Evolutionary conservation across 805 yeast genomes (phyloP).

Genomic region (Wickerhamiella shivajii): DNA sequence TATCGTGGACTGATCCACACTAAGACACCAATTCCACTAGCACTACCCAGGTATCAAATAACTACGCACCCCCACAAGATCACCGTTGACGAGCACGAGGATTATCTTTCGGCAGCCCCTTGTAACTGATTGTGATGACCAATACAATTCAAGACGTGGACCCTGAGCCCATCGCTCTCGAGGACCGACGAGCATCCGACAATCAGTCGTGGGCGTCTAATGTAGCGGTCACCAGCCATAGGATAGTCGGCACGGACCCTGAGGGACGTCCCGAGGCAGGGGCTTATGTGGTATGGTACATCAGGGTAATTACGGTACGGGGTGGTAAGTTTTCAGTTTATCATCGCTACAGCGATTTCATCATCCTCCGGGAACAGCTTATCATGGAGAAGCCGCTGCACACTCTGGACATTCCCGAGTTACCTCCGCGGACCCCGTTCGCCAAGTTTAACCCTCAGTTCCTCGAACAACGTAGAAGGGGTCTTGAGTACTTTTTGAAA

Average conservation of each 20-base stretch:
- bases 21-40: no score
- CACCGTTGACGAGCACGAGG: no score
- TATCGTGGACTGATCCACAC: no score
- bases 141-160: not conserved
- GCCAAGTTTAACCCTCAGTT: slow-evolving; percentile 24
- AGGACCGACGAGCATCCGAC: slow-evolving; percentile 14
- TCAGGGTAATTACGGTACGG: slow-evolving; percentile 25
- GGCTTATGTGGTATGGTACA: slow-evolving; percentile 32
- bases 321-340: slow-evolving; percentile 31
- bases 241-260: slow-evolving; percentile 31
- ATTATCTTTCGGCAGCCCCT: no score
- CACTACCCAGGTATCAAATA: no score
- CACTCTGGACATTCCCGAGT: slow-evolving; percentile 28
- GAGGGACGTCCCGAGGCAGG: slow-evolving; percentile 21
- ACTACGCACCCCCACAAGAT: no score
- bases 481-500: slow-evolving; percentile 32
- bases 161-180: slow-evolving; percentile 17
- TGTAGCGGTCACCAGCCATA: slow-evolving; percentile 28
- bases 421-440: slow-evolving; percentile 33
- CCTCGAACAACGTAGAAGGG: slow-evolving; percentile 27
- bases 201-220: slow-evolving; percentile 27
- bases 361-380: slow-evolving; percentile 30
- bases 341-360: slow-evolving; percentile 56
- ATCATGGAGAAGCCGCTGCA: slow-evolving; percentile 26
- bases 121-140: no score